Conservation (phyloP, 2,329 filamentous ascomycete genomes). For the Malbranchea cinnamomea region DNA sequence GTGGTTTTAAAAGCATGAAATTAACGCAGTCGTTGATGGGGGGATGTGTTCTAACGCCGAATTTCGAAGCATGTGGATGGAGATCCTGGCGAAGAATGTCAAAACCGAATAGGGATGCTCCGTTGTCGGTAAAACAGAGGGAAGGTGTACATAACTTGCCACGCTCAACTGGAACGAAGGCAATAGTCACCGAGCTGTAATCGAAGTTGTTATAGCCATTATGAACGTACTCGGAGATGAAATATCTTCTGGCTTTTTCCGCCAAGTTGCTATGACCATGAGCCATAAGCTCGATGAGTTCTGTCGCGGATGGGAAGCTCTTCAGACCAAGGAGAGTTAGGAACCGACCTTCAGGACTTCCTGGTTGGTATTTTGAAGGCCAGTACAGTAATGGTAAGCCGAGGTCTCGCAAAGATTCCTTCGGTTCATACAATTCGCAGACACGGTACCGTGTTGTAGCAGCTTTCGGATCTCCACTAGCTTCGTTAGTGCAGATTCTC, state of each 20-base stretch:
- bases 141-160: slow-evolving; percentile 54
- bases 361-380: slow-evolving; percentile 55
- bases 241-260: slow-evolving; percentile 62
- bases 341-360: slow-evolving; percentile 59
- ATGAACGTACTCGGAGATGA: slow-evolving; percentile 60
- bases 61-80: slow-evolving; percentile 66
- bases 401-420: slow-evolving; percentile 52
- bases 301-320: slow-evolving; percentile 52
- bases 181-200: slow-evolving; percentile 38
- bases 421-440: slow-evolving; percentile 69
- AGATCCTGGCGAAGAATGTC: slow-evolving; percentile 61
- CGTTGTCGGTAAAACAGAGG: slow-evolving; percentile 69
- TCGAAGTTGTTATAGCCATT: slow-evolving; percentile 59
- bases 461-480: slow-evolving; percentile 37
- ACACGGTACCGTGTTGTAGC: slow-evolving; percentile 50
- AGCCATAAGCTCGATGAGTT: slow-evolving; percentile 66
- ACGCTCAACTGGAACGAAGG: slow-evolving; percentile 60
- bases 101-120: slow-evolving; percentile 65
- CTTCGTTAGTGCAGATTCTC: slow-evolving; percentile 68
- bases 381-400: slow-evolving; percentile 67
- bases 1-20: slow-evolving; percentile 56
- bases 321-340: slow-evolving; percentile 58
- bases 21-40: slow-evolving; percentile 63
- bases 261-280: slow-evolving; percentile 45
- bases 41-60: slow-evolving; percentile 74